phyloP scores from a whole-genome alignment of 2,329 filamentous ascomycete genomes.

The Fusarium compactum region DNA sequence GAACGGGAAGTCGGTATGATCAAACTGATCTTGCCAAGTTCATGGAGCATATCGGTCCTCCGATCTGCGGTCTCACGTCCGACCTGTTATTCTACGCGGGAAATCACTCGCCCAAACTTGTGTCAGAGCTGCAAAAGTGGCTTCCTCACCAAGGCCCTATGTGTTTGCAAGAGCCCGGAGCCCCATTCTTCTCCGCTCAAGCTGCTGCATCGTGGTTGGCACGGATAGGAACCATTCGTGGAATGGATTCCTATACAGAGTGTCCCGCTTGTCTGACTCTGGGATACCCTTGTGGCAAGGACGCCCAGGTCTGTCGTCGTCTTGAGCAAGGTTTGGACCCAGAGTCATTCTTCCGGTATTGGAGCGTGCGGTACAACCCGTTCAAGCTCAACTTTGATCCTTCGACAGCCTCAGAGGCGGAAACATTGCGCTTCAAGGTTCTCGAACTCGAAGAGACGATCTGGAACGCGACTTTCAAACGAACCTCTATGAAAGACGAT shows the following conservation, averaged over 20 bases:
- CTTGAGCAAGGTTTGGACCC: not conserved
- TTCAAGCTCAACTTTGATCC: slow-evolving; percentile 1
- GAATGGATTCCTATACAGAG: not conserved
- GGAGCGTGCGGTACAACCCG: slow-evolving; percentile 5
- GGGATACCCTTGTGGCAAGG: not conserved
- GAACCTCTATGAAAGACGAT: not conserved
- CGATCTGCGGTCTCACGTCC: slow-evolving; percentile 5
- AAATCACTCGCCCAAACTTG: slow-evolving; percentile 6
- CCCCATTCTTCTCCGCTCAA: slow-evolving; percentile 11
- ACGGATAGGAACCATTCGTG: not conserved
- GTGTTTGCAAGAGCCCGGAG: not conserved
- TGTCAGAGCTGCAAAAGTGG: not conserved
- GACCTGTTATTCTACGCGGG: slow-evolving; percentile 17
- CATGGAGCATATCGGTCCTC: slow-evolving; percentile 17
- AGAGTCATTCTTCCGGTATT: slow-evolving; percentile 5
- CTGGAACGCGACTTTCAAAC: slow-evolving; percentile 7
- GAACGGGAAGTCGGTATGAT: accelerated
- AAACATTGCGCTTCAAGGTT: not conserved
- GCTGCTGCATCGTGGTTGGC: slow-evolving; percentile 1
- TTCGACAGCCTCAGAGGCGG: not conserved
- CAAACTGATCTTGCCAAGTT: not conserved
- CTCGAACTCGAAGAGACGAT: slow-evolving; percentile 16
- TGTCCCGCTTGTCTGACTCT: not conserved
- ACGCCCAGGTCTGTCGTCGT: not conserved
- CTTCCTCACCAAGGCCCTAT: slow-evolving; percentile 1